phyloP scores from a whole-genome alignment of 2,329 filamentous ascomycete genomes.

The Penicillium vulpinum region DNA sequence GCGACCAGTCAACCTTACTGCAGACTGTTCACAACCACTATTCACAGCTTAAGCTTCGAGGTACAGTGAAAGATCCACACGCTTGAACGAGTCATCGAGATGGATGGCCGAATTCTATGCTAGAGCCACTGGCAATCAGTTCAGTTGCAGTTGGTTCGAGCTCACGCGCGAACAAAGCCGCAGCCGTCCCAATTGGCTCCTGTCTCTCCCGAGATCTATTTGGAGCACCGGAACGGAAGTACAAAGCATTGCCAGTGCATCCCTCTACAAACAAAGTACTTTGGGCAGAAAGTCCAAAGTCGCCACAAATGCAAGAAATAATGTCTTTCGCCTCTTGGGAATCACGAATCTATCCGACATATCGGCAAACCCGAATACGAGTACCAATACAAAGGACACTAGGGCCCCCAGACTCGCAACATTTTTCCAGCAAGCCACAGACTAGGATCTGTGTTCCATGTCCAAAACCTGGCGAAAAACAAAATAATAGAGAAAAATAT shows the following conservation, averaged over 20 bases:
- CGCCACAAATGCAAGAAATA: neutral
- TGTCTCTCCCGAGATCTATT: neutral
- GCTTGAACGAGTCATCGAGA: too few relatives aligned
- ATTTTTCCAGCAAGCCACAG: neutral
- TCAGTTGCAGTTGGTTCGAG: neutral
- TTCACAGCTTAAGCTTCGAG: neutral
- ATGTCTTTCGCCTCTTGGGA: neutral
- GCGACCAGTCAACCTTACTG: neutral
- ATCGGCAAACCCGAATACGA: neutral
- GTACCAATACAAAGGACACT: neutral
- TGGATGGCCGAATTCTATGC: too few relatives aligned
- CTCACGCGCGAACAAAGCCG: neutral
- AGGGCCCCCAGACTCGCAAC: neutral
- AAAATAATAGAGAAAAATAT: neutral
- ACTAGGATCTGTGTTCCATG: too few relatives aligned
- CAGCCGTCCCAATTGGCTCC: neutral
- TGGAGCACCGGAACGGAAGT: neutral
- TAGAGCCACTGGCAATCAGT: neutral
- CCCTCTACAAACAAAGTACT: neutral
- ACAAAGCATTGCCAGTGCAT: neutral
- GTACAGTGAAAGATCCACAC: too few relatives aligned
- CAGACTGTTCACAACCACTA: neutral
- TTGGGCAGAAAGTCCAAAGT: neutral
- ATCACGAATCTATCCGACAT: neutral
- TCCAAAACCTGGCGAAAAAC: too few relatives aligned